Percentiles rank a stretch among this genome's conserved stretches.
These are phyloP conservation scores for Camillea tinctor DNA, from an alignment of 2,329 filamentous ascomycete species.

Conservation along the genomic window DNA sequence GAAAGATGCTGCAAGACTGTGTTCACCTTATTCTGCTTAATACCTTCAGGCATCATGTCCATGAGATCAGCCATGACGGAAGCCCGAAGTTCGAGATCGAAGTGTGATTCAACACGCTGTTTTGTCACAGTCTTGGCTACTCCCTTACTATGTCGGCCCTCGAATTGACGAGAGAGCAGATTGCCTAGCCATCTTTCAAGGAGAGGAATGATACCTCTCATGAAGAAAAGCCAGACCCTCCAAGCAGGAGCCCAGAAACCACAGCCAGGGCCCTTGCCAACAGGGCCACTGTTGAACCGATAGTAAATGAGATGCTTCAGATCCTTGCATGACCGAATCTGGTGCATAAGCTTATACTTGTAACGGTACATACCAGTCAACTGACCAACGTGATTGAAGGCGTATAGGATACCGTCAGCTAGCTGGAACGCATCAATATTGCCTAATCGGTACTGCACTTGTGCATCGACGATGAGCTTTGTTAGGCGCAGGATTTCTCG, in stretches of 20 bases:
- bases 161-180: constrained; percentile 92
- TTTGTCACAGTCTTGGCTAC: constrained; percentile 99
- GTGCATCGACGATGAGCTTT: constrained; percentile 96
- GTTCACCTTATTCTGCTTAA: constrained; percentile 99
- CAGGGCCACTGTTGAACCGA: constrained; percentile 93
- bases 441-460: constrained; percentile 94
- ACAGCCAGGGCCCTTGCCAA: constrained; percentile 95
- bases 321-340: constrained; percentile 98
- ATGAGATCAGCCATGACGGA: constrained; percentile 99
- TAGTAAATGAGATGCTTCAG: constrained; percentile 99
- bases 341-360: constrained; percentile 99
- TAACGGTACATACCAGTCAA: constrained; percentile 99
- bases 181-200: constrained; percentile 98
- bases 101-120: constrained; percentile 97
- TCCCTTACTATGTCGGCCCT: constrained; percentile 97
- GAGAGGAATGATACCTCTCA: constrained; percentile 95
- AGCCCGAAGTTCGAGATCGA: constrained; percentile 92
- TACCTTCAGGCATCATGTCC: constrained; percentile 99
- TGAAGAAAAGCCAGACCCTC: constrained; percentile 99
- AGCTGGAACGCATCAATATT: constrained; percentile 99
- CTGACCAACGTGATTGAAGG: constrained; percentile 98
- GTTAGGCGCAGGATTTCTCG: constrained; percentile 93
- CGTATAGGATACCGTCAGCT: constrained; percentile 97
- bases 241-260: constrained; percentile 99
- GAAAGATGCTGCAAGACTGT: constrained; percentile 95